Evolutionary conservation across 2,329 filamentous ascomycete species (phyloP), one percentile per base, ranked within the genome.

Genomic region (Cercospora zeina): DNA sequence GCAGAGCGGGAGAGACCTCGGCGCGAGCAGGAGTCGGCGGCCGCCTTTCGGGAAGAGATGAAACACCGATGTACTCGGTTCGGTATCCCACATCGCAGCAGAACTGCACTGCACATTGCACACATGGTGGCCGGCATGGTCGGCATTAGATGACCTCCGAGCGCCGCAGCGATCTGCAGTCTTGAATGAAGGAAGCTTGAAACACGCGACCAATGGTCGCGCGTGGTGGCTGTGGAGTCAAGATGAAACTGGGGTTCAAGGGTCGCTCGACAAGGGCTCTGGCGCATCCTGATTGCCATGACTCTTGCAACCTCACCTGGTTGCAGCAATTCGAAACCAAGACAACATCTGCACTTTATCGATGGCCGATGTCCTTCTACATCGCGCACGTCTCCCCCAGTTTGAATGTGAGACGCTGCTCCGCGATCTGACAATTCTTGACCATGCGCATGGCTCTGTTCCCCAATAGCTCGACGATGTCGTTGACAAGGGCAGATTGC

Each of bases 221-320:
- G 49, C 49, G 31, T 33, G 49, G 27, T 53, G 49, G 24, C 24
- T 30, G 24, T 31, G n/a, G 19, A 16, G 36, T 42, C 21, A 24
- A n/a, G 39, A 19, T 36, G 55, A 49, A 58, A 58, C 55, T 31
- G 27, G 42, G 55, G n/a, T n/a, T n/a, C n/a, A n/a, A n/a, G n/a
- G n/a, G 39, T 49, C n/a, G 24, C 27, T 45, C 31, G 55, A 58
- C 42, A 49, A 36, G 24, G 24, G 24, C 24, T 27, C 24, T 3
- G 24, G 24, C 37, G 21, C 54, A 56, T 56, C 37, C 16, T 21
- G 42, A 21, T 47, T 19, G 42, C 42, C 55, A 47, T 58, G 55
- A 58, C 55, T 58, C 55, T 49, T 49, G 55, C 49, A 21, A 58
- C 55, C 49, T 58, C 55, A 58, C 55, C 55, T 58, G 55, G 55